phyloP scores from a whole-genome alignment of 2,329 filamentous ascomycete genomes.

The Zalaria obscura region DNA sequence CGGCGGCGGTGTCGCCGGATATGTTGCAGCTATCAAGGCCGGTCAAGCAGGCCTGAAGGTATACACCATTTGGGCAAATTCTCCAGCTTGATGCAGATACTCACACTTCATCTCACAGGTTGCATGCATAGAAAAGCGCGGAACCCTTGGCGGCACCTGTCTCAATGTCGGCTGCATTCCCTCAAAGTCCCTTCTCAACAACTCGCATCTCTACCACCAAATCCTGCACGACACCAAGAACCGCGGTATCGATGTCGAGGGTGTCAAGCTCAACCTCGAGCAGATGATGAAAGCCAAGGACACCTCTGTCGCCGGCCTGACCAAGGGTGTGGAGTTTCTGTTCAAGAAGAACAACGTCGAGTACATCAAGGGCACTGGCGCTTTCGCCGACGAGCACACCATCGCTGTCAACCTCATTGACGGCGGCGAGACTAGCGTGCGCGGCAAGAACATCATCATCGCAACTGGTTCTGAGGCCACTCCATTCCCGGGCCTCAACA shows the following conservation, averaged over 20 bases:
- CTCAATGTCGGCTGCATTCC: conserved; percentile 98
- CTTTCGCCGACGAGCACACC: conserved; percentile 80
- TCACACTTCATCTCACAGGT: conserved; percentile 42
- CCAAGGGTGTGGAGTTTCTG: conserved; percentile 94
- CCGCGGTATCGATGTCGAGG: conserved; percentile 91
- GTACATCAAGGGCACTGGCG: conserved; percentile 86
- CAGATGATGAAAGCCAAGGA: conserved; percentile 99
- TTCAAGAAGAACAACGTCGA: conserved; percentile 99
- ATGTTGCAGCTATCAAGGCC: conserved; percentile 98
- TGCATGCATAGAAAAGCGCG: conserved; percentile 96
- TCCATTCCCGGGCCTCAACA: conserved; percentile 86
- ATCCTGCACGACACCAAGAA: conserved; percentile 93
- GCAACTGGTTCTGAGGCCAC: conserved; percentile 92
- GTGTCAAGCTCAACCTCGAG: conserved; percentile 88
- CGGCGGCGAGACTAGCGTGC: conserved; percentile 75
- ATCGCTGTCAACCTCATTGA: conserved; percentile 82
- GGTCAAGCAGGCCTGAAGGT: conserved; percentile 96
- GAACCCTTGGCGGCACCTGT: conserved; percentile 87
- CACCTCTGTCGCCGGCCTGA: conserved; percentile 71
- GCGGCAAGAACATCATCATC: conserved; percentile 95
- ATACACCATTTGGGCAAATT: conserved; percentile 8
- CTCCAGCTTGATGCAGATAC: neutral
- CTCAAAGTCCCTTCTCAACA: conserved; percentile 98
- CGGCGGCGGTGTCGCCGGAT: conserved; percentile 93
- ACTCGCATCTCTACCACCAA: conserved; percentile 96